A percentile compares a stretch with the other conserved stretches of the same genome.
These are phyloP conservation scores for Coniferiporia sulphurascens DNA, from an alignment of 1,284 basidiomycete genomes.

Conservation along the genomic window DNA sequence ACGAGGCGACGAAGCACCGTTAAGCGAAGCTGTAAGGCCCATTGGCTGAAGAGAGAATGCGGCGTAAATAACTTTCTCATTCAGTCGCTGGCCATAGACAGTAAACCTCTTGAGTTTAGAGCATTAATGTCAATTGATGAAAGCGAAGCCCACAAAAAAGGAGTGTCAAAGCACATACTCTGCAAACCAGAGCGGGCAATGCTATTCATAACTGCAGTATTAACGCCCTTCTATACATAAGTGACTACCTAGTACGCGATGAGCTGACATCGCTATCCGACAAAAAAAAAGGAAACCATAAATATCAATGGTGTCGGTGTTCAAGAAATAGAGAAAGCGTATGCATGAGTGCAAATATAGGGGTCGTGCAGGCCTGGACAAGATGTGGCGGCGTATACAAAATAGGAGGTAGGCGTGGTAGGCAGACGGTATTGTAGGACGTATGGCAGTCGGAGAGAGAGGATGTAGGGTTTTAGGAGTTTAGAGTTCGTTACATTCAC, in stretches of 20 bases:
- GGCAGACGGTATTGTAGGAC: too few relatives aligned
- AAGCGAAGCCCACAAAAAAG: neutral
- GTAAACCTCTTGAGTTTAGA: too few relatives aligned
- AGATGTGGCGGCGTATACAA: neutral
- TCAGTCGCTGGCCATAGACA: too few relatives aligned
- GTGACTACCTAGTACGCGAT: neutral
- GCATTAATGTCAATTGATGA: too few relatives aligned
- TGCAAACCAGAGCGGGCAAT: neutral
- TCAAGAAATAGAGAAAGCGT: neutral
- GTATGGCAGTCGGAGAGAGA: neutral
- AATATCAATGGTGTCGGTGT: neutral
- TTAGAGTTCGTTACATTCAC: neutral
- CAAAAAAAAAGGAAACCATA: neutral
- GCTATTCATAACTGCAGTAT: neutral
- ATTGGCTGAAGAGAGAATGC: too few relatives aligned
- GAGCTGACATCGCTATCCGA: neutral
- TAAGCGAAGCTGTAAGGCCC: too few relatives aligned
- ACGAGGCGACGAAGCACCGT: too few relatives aligned
- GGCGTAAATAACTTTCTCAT: too few relatives aligned
- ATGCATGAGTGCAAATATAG: neutral
- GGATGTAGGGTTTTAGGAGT: neutral
- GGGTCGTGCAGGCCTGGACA: neutral
- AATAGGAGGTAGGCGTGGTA: too few relatives aligned
- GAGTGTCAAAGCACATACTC: neutral
- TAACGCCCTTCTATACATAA: neutral